Evolutionary conservation across 192 early-diverging fungal genomes (phyloP).

Genomic region (Linnemannia zychae): DNA sequence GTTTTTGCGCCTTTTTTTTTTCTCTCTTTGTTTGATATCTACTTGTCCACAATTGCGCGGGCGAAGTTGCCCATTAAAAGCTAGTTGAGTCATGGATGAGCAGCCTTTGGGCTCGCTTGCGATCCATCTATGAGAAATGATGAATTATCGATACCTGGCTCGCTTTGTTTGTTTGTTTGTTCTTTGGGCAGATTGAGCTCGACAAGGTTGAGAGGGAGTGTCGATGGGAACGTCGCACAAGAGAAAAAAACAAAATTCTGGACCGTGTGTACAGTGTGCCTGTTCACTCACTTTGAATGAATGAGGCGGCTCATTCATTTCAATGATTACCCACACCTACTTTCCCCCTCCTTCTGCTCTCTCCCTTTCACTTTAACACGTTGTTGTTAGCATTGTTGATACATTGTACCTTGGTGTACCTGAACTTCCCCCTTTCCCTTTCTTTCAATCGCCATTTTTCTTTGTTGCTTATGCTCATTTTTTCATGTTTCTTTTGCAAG

Average conservation of each 20-base stretch:
- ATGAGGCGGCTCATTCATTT: background rate
- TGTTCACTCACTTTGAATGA: too few relatives aligned
- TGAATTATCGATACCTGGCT: background rate
- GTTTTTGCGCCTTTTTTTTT: background rate
- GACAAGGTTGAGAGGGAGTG: background rate
- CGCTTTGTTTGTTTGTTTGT: background rate
- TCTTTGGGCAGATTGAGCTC: background rate
- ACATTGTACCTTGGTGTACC: background rate
- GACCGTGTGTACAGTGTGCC: background rate
- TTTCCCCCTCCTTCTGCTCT: background rate
- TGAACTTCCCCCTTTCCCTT: background rate
- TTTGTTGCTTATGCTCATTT: background rate
- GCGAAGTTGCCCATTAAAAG: background rate
- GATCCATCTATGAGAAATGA: background rate
- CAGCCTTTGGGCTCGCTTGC: background rate
- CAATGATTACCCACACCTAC: background rate
- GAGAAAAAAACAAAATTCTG: background rate
- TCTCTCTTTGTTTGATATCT: too few relatives aligned
- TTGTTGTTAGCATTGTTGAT: background rate
- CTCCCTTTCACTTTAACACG: background rate
- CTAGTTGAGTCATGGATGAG: background rate
- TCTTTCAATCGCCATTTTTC: background rate
- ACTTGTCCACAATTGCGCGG: background rate
- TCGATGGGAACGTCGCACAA: slow-evolving; percentile 7
- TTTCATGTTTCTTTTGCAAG: background rate